Evolutionary conservation across 768 basidiomycete species (phyloP), one percentile per base, ranked within the genome.

Genomic region (Lactifluus pinguis): DNA sequence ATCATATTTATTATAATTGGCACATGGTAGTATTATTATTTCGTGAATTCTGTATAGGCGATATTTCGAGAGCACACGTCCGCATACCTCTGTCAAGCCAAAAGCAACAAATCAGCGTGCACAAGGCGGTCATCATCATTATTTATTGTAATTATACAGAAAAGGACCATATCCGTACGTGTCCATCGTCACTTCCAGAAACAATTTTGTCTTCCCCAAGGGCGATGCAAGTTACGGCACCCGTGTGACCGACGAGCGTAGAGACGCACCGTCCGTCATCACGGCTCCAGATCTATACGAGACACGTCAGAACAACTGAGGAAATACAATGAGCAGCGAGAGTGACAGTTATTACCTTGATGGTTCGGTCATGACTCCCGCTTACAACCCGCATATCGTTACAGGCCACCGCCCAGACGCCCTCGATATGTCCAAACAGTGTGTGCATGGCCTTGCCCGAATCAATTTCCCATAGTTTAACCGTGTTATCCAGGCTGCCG

Each of bases 401-500:
- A 65, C 87, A 85, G 25, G 92, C 93, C 34, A 98, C 89, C 3
- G 85, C 86, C 97, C 97, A 99, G 17, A 99, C 93, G 56, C 97
- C 97, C 70, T 99, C 97, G 67, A 98, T 94, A 72, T 98, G 95
- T 1, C 95, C 97, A 71, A 99, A 99, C 63, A 95, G 80, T 45
- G 97, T 98, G 68, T 82, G 78, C 51, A 82, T 75, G 25, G 85
- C 79, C 68, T 86, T 83, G 44, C 87, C 92, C 1, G 85, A 82
- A 67, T 95, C 92, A 30, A 98, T 83, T 69, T 98, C 93, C 97
- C 97, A 99, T 45, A 95, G 68, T 71, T 91, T 93, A 75, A 98
- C 86, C 34, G 95, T 98, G 69, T 98, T 97, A 71, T 98, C 95
- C 66, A 97, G 77, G 68, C 88, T 87, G 3, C 92, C 94, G 4